Conservation (phyloP, 139 green algal genomes). For the Chlorella sp. region DNA sequence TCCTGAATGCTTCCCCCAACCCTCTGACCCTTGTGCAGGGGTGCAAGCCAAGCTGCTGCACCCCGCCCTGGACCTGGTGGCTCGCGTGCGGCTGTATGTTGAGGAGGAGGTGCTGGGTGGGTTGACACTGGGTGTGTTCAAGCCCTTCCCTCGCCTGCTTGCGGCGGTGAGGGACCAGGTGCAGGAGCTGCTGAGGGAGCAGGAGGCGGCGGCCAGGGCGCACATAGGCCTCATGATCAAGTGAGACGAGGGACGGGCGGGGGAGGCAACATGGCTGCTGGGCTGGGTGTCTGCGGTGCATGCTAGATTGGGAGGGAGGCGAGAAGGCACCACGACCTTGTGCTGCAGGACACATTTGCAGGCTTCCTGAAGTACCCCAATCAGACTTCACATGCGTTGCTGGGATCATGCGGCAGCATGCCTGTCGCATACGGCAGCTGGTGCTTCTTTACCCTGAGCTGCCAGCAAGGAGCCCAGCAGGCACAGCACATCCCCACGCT, state of each 20-base stretch:
- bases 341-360: neutral
- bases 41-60: neutral
- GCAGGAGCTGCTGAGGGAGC: neutral
- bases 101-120: neutral
- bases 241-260: neutral
- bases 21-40: neutral
- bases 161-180: neutral
- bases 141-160: neutral
- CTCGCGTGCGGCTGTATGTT: neutral
- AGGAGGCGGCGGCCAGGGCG: neutral
- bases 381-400: too few relatives aligned
- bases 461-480: too few relatives aligned
- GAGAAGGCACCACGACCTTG: too few relatives aligned
- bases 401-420: too few relatives aligned
- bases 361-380: too few relatives aligned
- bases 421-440: too few relatives aligned
- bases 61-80: neutral
- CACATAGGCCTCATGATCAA: neutral
- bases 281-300: too few relatives aligned
- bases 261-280: too few relatives aligned
- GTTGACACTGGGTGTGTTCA: neutral
- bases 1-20: too few relatives aligned
- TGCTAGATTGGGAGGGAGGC: too few relatives aligned
- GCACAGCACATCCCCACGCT: too few relatives aligned
- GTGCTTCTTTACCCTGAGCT: neutral